Evolutionary conservation across 192 early-diverging fungal genomes (phyloP).

Genomic region (Rhizoclosmatium sp.): DNA sequence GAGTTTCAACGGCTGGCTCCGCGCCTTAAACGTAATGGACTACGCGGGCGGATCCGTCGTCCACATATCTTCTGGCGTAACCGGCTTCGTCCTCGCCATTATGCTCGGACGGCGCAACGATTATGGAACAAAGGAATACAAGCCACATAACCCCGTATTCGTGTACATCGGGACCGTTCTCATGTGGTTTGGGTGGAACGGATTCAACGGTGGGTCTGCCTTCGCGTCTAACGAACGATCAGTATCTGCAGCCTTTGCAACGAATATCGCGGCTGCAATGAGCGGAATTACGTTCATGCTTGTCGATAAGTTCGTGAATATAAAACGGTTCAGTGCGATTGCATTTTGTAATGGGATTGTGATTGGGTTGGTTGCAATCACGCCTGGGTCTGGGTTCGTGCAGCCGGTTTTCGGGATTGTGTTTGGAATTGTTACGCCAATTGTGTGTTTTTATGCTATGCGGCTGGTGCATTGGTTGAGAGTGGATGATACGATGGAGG

Average conservation of each 20-base stretch:
- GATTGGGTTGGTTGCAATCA: conserved; percentile 87
- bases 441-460: conserved; percentile 7
- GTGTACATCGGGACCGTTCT: conserved; percentile 83
- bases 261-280: conserved; percentile 74
- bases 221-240: conserved; percentile 74
- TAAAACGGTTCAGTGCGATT: conserved; percentile 75
- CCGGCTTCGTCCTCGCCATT: conserved; percentile 82
- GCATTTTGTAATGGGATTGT: conserved; percentile 90
- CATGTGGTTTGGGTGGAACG: conserved; percentile 91
- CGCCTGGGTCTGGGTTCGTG: conserved; percentile 84
- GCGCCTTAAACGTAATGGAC: conserved; percentile 64
- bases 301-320: conserved; percentile 72
- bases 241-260: conserved; percentile 77
- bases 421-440: conserved; percentile 71
- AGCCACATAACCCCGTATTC: conserved; percentile 83
- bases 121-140: conserved; percentile 68
- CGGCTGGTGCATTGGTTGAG: neutral
- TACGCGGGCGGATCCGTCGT: conserved; percentile 92
- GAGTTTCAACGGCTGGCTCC: conserved; percentile 81
- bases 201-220: conserved; percentile 87
- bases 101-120: conserved; percentile 80
- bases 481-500: conserved; percentile 72
- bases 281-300: conserved; percentile 77
- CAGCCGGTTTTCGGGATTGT: conserved; percentile 75
- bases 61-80: conserved; percentile 78